Percentiles rank a stretch among this genome's conserved stretches.
Conservation (phyloP, 805 yeast species). For the Wickerhamomyces chaumierensis region DNA sequence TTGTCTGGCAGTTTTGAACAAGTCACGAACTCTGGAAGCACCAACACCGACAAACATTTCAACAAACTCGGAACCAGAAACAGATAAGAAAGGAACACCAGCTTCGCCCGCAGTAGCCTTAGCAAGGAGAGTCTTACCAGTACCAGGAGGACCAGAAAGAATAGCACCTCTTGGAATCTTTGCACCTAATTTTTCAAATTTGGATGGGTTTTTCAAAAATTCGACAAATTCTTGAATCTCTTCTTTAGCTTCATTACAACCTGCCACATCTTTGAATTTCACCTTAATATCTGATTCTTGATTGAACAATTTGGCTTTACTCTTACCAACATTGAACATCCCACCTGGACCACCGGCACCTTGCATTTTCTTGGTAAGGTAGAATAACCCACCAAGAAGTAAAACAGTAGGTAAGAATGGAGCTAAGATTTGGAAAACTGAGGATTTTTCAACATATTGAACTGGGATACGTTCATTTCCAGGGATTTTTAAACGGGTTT, state of each 20-base stretch:
- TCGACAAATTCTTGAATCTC: constrained; percentile 94
- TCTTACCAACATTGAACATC: constrained; percentile 66
- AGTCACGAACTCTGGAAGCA: constrained; percentile 87
- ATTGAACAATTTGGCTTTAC: constrained; percentile 71
- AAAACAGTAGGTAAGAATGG: constrained; percentile 75
- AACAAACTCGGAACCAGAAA: constrained; percentile 91
- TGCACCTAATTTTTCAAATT: constrained; percentile 83
- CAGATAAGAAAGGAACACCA: constrained; percentile 84
- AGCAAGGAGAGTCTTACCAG: constrained; percentile 88
- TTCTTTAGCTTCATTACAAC: constrained; percentile 88
- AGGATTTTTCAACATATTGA: constrained; percentile 56
- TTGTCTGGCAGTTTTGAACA: constrained; percentile 80
- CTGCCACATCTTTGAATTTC: constrained; percentile 84
- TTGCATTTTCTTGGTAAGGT: constrained; percentile 30
- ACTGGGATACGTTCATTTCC: constrained; percentile 68
- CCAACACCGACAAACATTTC: constrained; percentile 97
- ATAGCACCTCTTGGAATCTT: constrained; percentile 94
- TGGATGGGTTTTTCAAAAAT: constrained; percentile 73
- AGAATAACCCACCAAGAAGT: constrained; percentile 61
- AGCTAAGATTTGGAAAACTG: constrained; percentile 48
- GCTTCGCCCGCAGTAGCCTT: constrained; percentile 97
- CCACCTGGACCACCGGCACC: constrained; percentile 49
- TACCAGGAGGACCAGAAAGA: constrained; percentile 92
- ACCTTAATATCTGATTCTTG: constrained; percentile 76
- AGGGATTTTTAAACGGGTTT: constrained; percentile 59